Evolutionary conservation across 352 stramenopile species (phyloP).

Genomic region (Phytophthora pini): DNA sequence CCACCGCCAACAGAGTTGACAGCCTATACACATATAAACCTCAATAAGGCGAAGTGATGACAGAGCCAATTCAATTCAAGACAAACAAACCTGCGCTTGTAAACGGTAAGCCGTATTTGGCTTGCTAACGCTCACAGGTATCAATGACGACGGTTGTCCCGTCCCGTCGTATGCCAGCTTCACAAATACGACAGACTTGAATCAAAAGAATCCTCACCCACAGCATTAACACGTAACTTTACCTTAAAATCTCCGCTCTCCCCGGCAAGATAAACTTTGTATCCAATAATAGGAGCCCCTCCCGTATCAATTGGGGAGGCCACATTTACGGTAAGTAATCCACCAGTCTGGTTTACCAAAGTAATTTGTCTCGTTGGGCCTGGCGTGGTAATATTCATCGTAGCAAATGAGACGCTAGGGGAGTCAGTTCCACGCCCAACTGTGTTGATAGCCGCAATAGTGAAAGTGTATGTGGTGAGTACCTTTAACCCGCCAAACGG

Average conservation of each 20-base stretch:
- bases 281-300: constrained; percentile 46
- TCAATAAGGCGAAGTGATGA: too few relatives aligned
- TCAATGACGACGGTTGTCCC: constrained; percentile 16
- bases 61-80: too few relatives aligned
- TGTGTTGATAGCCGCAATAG: constrained; percentile 48
- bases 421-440: constrained; percentile 38
- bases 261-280: constrained; percentile 24
- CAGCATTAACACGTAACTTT: neutral
- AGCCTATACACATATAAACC: constrained; percentile 23
- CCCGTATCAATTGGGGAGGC: constrained; percentile 44
- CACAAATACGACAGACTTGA: neutral
- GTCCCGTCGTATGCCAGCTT: constrained; percentile 43
- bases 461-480: constrained; percentile 42
- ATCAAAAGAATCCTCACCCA: neutral
- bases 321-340: constrained; percentile 48
- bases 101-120: constrained; percentile 47
- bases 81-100: constrained; percentile 48
- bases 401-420: constrained; percentile 20
- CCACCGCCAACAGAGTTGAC: constrained; percentile 53
- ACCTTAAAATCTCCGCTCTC: constrained; percentile 19
- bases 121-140: constrained; percentile 45
- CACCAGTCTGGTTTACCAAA: constrained; percentile 47
- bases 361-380: constrained; percentile 29
- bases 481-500: constrained; percentile 34
- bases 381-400: constrained; percentile 51